Percentiles rank a stretch among this genome's conserved stretches.
These are phyloP conservation scores for Solanum tarapatanum DNA, from an alignment of 257 asterid genomes.

Conservation along the genomic window DNA sequence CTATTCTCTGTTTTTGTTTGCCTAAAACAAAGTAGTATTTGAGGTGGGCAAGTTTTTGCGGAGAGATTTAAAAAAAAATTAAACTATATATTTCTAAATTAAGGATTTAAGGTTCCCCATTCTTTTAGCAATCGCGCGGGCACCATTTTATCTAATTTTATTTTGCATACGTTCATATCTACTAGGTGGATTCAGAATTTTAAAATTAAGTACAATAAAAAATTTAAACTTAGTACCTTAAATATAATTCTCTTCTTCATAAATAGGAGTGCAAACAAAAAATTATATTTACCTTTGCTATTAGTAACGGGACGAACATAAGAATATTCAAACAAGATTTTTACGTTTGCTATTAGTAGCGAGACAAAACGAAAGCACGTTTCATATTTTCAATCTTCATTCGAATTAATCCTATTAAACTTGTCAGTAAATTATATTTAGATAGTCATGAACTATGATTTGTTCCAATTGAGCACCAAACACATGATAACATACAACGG, in stretches of 20 bases:
- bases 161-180: not conserved
- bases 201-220: not conserved
- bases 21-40: not conserved
- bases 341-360: not conserved
- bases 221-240: not conserved
- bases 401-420: not conserved
- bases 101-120: constrained; percentile 11
- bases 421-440: not conserved
- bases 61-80: not conserved
- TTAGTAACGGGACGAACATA: not conserved
- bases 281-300: not conserved
- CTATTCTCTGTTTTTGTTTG: not conserved
- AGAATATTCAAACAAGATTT: not conserved
- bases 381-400: not conserved
- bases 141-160: not conserved
- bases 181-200: not conserved
- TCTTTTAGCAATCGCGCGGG: constrained; percentile 19
- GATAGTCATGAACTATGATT: not conserved
- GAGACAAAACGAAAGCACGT: not conserved
- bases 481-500: not conserved
- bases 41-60: not conserved
- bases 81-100: not conserved
- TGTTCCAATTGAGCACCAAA: not conserved
- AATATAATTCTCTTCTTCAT: not conserved
- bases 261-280: not conserved